A percentile compares a stretch with the other conserved stretches of the same genome.
Evolutionary conservation across 805 yeast genomes (phyloP).

Genomic region (Wickerhamomyces alni): DNA sequence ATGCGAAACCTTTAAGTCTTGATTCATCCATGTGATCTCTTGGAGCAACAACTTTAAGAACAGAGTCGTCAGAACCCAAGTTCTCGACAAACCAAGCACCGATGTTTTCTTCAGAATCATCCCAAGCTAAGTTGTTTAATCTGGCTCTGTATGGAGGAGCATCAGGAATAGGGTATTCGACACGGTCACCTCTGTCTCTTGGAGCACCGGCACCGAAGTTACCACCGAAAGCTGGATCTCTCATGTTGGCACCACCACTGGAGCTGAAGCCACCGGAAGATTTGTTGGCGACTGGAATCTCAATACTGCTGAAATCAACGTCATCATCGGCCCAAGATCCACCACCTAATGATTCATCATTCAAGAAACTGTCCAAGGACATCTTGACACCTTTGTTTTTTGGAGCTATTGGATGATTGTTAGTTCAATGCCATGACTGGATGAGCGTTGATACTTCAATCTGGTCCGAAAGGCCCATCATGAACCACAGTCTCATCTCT

Average conservation of each 20-base stretch:
- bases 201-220: constrained; percentile 26
- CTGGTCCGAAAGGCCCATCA: no score
- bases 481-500: no score
- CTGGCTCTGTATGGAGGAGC: constrained; percentile 90
- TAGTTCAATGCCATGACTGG: no score
- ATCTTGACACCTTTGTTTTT: constrained; percentile 63
- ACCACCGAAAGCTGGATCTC: constrained; percentile 34
- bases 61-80: constrained; percentile 44
- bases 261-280: constrained; percentile 24
- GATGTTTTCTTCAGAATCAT: constrained; percentile 59
- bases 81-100: constrained; percentile 54
- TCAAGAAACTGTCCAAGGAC: constrained; percentile 83
- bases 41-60: constrained; percentile 67
- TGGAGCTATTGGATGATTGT: constrained; percentile 40
- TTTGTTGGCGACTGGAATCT: constrained; percentile 37
- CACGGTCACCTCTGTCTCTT: constrained; percentile 58
- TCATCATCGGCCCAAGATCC: constrained; percentile 86
- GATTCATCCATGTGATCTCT: constrained; percentile 54
- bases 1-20: constrained; percentile 81
- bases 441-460: no score
- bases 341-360: constrained; percentile 66
- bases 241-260: constrained; percentile 27
- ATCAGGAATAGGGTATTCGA: constrained; percentile 83
- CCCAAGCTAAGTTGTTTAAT: constrained; percentile 81
- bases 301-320: constrained; percentile 62